phyloP scores from a whole-genome alignment of 2,329 filamentous ascomycete genomes.

The Remersonia thermophila region DNA sequence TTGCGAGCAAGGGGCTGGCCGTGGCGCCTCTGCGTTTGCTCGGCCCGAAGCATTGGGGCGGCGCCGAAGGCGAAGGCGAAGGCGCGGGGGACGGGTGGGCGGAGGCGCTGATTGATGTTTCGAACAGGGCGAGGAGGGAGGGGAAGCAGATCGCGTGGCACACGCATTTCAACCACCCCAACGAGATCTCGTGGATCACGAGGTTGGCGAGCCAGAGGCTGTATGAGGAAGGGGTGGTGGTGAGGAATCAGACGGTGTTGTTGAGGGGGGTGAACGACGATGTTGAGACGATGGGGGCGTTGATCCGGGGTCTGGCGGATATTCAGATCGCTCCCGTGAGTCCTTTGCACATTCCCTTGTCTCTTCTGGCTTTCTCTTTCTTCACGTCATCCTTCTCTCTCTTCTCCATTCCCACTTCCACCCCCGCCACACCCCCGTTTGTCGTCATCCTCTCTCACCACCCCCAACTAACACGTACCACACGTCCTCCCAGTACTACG shows the following conservation, averaged over 20 bases:
- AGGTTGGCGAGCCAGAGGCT: conserved; percentile 37
- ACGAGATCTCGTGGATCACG: conserved; percentile 50
- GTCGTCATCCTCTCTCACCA: no score
- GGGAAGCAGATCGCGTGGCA: conserved; percentile 51
- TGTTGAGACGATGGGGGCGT: conserved; percentile 35
- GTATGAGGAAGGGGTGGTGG: conserved; percentile 37
- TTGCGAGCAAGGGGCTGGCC: conserved; percentile 50
- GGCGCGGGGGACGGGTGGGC: conserved; percentile 37
- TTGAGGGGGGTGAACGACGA: conserved; percentile 48
- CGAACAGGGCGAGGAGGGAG: conserved; percentile 34
- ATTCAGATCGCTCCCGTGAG: conserved; percentile 45
- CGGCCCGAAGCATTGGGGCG: no score
- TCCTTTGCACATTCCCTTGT: background rate
- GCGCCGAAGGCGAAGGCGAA: no score
- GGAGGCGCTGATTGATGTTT: conserved; percentile 37
- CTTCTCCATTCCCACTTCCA: no score
- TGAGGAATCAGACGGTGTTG: conserved; percentile 50
- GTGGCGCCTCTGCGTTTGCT: conserved; percentile 45
- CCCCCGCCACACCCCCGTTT: no score
- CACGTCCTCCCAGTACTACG: conserved; percentile 39
- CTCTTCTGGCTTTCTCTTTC: no score
- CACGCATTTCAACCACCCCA: conserved; percentile 53
- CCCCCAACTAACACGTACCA: no score
- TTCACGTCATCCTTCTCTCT: no score
- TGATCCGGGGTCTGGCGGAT: conserved; percentile 42